A percentile compares a stretch with the other conserved stretches of the same genome.
phyloP scores from a whole-genome alignment of 257 asterid genomes.

The Capsicum rhomboideum region DNA sequence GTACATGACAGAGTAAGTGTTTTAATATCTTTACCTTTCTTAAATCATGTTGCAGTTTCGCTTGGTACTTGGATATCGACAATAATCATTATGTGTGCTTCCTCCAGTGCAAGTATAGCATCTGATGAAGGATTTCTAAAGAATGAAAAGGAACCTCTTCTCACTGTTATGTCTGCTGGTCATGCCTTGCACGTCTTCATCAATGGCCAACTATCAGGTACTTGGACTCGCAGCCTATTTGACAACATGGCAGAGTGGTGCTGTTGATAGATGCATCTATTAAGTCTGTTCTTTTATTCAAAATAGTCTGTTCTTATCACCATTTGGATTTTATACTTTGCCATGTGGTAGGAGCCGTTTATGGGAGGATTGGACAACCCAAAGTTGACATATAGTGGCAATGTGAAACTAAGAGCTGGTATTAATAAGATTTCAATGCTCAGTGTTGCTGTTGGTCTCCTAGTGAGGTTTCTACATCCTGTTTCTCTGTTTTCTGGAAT shows the following conservation, averaged over 20 bases:
- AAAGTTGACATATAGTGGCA: slow-evolving; percentile 37
- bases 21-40: too few species aligned
- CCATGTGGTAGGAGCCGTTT: slow-evolving; percentile 37
- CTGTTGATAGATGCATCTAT: not conserved
- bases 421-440: slow-evolving; percentile 73
- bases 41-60: not conserved
- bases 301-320: not conserved
- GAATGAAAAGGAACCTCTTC: slow-evolving; percentile 43
- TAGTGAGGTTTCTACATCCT: not conserved
- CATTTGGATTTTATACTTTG: not conserved
- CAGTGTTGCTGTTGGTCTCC: slow-evolving; percentile 54
- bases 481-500: not conserved
- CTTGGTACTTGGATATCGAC: not conserved
- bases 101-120: slow-evolving; percentile 56
- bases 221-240: not conserved
- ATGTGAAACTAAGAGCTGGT: slow-evolving; percentile 63
- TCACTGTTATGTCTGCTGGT: slow-evolving; percentile 78
- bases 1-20: slow-evolving; percentile 77
- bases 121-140: slow-evolving; percentile 59
- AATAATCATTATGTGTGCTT: not conserved
- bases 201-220: slow-evolving; percentile 67
- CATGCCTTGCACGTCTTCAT: slow-evolving; percentile 75
- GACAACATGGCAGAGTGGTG: not conserved
- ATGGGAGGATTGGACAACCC: slow-evolving; percentile 58
- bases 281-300: not conserved